A percentile compares a stretch with the other conserved stretches of the same genome.
These are phyloP conservation scores for Lagenidium sp. DNA, from an alignment of 352 stramenopile species.

Conservation along the genomic window DNA sequence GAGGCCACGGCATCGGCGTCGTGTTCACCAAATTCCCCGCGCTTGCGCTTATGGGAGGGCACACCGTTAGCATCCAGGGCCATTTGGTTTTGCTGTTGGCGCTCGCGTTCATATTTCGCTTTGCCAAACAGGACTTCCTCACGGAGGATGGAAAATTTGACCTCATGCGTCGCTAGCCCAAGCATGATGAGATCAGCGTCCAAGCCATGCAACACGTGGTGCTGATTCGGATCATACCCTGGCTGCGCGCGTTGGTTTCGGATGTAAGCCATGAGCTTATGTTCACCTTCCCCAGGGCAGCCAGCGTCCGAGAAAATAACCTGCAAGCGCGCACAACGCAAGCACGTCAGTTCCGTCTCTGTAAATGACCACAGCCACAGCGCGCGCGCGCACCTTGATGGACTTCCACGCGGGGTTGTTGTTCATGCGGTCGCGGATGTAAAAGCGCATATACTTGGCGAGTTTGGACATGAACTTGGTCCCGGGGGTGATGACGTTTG, in stretches of 20 bases:
- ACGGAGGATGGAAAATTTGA: conserved; percentile 97
- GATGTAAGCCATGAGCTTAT: conserved; percentile 99
- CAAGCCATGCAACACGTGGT: conserved; percentile 97
- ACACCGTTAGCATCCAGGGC: conserved; percentile 70
- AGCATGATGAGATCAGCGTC: conserved; percentile 99
- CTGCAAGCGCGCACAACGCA: conserved; percentile 5
- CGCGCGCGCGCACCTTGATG: conserved; percentile 60
- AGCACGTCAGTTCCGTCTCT: no score
- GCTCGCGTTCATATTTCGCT: conserved; percentile 67
- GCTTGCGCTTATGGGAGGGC: conserved; percentile 58
- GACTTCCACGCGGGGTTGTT: conserved; percentile 91
- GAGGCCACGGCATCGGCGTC: conserved; percentile 64
- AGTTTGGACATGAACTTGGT: conserved; percentile 97
- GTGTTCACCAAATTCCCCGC: conserved; percentile 81
- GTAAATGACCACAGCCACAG: not conserved
- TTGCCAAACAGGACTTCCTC: conserved; percentile 91
- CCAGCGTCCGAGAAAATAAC: conserved; percentile 96
- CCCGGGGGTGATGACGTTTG: conserved; percentile 99
- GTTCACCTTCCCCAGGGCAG: conserved; percentile 98
- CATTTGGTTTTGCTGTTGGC: conserved; percentile 52
- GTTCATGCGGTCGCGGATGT: conserved; percentile 93
- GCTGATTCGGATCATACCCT: conserved; percentile 96
- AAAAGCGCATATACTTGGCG: conserved; percentile 87
- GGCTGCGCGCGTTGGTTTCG: conserved; percentile 90
- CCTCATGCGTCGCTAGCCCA: conserved; percentile 96